Conservation (phyloP, 176 grass and related monocot species). For the Oryza punctata region DNA sequence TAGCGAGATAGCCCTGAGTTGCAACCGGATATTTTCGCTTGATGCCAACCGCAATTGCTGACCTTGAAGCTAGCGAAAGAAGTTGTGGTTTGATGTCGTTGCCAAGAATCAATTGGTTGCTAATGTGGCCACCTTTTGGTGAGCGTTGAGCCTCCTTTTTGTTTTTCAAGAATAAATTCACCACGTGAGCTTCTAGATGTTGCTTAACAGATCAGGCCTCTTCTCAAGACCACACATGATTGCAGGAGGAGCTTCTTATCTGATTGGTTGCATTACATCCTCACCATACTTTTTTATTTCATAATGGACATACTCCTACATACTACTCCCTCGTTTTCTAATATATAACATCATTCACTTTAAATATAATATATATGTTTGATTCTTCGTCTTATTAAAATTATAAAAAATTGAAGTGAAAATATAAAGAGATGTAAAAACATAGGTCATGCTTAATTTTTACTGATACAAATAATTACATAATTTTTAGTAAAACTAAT, state of each 20-base stretch:
- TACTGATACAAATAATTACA: too few species aligned
- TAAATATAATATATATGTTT: too few species aligned
- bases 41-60: conserved; percentile 25
- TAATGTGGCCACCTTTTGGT: conserved; percentile 31
- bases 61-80: conserved; percentile 2
- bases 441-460: too few species aligned
- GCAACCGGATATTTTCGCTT: conserved; percentile 17
- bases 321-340: too few species aligned
- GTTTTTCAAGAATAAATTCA: conserved; percentile 33
- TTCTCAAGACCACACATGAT: conserved; percentile 16
- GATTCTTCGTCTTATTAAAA: too few species aligned
- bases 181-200: conserved; percentile 55
- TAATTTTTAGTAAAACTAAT: too few species aligned
- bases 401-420: too few species aligned
- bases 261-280: not conserved
- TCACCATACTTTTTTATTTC: not conserved
- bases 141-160: not conserved
- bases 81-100: conserved; percentile 31
- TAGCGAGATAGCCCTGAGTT: not conserved
- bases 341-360: too few species aligned
- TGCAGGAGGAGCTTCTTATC: conserved; percentile 23
- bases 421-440: too few species aligned
- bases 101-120: conserved; percentile 38
- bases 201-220: conserved; percentile 26
- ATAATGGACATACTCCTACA: not conserved